Conservation (phyloP, 805 yeast species). For the Torulaspora franciscae region DNA sequence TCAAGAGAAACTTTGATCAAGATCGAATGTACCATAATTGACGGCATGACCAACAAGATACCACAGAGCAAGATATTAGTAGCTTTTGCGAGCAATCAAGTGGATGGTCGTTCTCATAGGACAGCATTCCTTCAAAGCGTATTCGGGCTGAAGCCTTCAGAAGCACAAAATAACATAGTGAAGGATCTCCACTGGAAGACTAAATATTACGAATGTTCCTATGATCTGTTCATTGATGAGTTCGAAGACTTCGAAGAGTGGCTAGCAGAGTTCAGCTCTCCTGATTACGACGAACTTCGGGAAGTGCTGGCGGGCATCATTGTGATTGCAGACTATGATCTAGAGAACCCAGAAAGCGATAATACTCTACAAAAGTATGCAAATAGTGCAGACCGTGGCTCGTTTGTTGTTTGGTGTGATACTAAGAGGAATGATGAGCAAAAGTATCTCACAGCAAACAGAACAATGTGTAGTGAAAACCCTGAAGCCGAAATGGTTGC, state of each 20-base stretch:
- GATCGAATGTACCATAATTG: no score
- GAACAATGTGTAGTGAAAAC: conserved; percentile 11
- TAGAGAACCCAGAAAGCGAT: not conserved
- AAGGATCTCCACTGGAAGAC: conserved; percentile 27
- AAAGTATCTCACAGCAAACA: conserved; percentile 38
- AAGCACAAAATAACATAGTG: conserved; percentile 13
- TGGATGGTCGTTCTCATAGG: not conserved
- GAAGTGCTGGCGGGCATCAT: conserved; percentile 44
- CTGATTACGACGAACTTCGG: conserved; percentile 40
- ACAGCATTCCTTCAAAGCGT: not conserved
- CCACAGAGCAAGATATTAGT: conserved; percentile 15
- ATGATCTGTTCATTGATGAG: conserved; percentile 34
- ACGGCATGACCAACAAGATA: not conserved
- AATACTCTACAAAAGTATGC: not conserved
- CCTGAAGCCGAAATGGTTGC: conserved; percentile 40
- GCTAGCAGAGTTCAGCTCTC: conserved; percentile 37
- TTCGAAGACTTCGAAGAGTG: conserved; percentile 32
- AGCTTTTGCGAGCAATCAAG: conserved; percentile 1
- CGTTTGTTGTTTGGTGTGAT: conserved; percentile 29
- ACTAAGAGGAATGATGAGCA: conserved; percentile 15
- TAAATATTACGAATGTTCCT: conserved; percentile 31
- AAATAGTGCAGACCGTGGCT: conserved; percentile 27
- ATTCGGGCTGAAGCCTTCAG: conserved; percentile 5
- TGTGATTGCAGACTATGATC: conserved; percentile 29
- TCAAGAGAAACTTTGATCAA: not conserved